A percentile compares a stretch with the other conserved stretches of the same genome.
These are phyloP conservation scores for Trifolium subterraneum DNA, from an alignment of 306 rosid species.

Conservation along the genomic window DNA sequence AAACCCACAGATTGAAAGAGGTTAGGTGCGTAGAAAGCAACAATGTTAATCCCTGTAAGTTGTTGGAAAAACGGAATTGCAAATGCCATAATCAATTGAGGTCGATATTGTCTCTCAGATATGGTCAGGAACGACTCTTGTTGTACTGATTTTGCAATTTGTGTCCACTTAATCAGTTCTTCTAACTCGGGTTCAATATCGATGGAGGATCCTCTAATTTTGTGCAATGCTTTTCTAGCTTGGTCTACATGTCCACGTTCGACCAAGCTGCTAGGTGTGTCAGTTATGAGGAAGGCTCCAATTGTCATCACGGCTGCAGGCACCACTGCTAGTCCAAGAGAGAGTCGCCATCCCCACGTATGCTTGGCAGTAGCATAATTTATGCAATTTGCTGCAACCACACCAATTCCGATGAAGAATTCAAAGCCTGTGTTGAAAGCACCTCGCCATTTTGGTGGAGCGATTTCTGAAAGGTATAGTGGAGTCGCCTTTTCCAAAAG, in stretches of 20 bases:
- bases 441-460: constrained; percentile 75
- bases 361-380: constrained; percentile 53
- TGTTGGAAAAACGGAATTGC: constrained; percentile 68
- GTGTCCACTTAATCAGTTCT: constrained; percentile 46
- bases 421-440: constrained; percentile 55
- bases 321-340: constrained; percentile 62
- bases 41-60: constrained; percentile 65
- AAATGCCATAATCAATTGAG: constrained; percentile 65
- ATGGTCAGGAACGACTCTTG: constrained; percentile 62
- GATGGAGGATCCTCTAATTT: constrained; percentile 53
- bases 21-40: constrained; percentile 75
- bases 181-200: constrained; percentile 60
- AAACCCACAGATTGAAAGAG: constrained; percentile 78
- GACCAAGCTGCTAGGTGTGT: constrained; percentile 69
- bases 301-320: constrained; percentile 55
- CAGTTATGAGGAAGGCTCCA: constrained; percentile 60
- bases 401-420: constrained; percentile 59
- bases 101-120: constrained; percentile 61
- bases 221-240: constrained; percentile 56
- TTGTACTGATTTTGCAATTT: constrained; percentile 43
- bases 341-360: constrained; percentile 67
- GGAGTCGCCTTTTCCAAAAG: constrained; percentile 56
- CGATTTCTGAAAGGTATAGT: constrained; percentile 69
- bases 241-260: constrained; percentile 60
- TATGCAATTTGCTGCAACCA: constrained; percentile 54